Base-by-base conservation (phyloP, 2,329 filamentous ascomycete genomes). In the Cladosporium velox region DNA sequence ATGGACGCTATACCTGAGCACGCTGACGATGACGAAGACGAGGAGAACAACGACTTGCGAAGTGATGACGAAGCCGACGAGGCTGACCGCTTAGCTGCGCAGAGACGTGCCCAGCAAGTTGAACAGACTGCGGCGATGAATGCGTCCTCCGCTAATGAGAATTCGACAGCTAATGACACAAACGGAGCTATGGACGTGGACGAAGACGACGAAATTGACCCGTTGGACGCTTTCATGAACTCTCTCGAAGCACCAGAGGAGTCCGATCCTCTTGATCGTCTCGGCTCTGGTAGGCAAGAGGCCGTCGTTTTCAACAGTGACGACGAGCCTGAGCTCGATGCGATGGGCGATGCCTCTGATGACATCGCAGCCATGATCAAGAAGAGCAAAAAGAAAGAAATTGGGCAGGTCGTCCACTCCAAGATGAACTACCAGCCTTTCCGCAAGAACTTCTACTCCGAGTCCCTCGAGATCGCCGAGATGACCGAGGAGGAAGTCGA, bases 201-300 rank as follows among this genome's bases (percentile, higher is more conserved):
- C 35, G 84, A 88, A 65, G 89, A 92, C 64, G 91, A 93, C 55
- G 87, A 91, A 35, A 80, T 95, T 41, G 95, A 99, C 77, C 92
- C 95, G 8, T 83, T 99, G 44, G 95, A 99, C 80, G 94, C 93
- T n/a, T 99, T 96, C 81, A 99, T 99, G 95, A 90, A 88, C 62
- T 87, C 86, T 67, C 83, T 90, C 59, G 81, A 81, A 3, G 84
- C 87, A 65, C 77, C 85, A 18, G 79, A 80, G 11, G 67, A 59
- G 26, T 64, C 68, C 5, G 64, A 60, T n/a, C 68, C 68, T 34
- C 81, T 65, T 34, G 77, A 64, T 68, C 80, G 79, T 44, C 80
- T 68, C 30, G 77, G 60, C 68, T 81, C 79, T 58, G 84, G 84
- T 68, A 86, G 86, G 71, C 77, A 83, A 54, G 88, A 91, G 72